Evolutionary conservation across 2,329 filamentous ascomycete genomes (phyloP).

Genomic region (Lecanoromycetidae sp.): DNA sequence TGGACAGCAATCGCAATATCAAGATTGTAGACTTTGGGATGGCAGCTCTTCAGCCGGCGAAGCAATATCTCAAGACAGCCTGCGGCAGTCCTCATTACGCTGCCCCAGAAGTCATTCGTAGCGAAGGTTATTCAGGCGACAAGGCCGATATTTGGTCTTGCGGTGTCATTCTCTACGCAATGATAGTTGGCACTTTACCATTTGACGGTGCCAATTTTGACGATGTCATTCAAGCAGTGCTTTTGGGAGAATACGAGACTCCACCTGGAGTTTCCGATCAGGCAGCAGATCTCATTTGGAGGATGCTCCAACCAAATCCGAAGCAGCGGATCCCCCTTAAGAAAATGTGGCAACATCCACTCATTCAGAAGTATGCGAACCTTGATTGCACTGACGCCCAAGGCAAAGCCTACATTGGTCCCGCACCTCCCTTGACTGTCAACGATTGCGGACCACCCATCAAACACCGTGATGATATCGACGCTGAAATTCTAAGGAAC

Average conservation of each 20-base stretch:
- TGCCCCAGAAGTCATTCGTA: conserved; percentile 77
- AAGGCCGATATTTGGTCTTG: conserved; percentile 91
- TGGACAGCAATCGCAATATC: conserved; percentile 62
- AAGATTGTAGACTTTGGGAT: conserved; percentile 98
- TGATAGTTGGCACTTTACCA: conserved; percentile 71
- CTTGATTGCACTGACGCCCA: conserved; percentile 53
- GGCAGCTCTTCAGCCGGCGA: conserved; percentile 78
- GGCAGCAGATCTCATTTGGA: conserved; percentile 63
- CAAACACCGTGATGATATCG: conserved; percentile 54
- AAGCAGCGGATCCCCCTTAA: conserved; percentile 65
- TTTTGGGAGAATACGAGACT: conserved; percentile 43
- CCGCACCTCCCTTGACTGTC: conserved; percentile 42
- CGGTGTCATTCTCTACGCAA: conserved; percentile 78
- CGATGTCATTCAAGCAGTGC: conserved; percentile 46
- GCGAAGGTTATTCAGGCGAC: conserved; percentile 66
- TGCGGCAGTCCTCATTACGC: conserved; percentile 97
- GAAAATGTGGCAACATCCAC: conserved; percentile 73
- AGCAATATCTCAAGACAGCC: conserved; percentile 70
- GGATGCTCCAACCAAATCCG: conserved; percentile 69
- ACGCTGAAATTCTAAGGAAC: conserved; percentile 70
- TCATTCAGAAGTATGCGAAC: conserved; percentile 73
- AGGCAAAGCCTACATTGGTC: conserved; percentile 42
- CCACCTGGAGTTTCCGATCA: conserved; percentile 39
- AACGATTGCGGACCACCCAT: conserved; percentile 52
- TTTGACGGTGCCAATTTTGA: conserved; percentile 56